Conservation (phyloP, 1,284 basidiomycete species). For the Microbotryum lychnidis-dioicae region DNA sequence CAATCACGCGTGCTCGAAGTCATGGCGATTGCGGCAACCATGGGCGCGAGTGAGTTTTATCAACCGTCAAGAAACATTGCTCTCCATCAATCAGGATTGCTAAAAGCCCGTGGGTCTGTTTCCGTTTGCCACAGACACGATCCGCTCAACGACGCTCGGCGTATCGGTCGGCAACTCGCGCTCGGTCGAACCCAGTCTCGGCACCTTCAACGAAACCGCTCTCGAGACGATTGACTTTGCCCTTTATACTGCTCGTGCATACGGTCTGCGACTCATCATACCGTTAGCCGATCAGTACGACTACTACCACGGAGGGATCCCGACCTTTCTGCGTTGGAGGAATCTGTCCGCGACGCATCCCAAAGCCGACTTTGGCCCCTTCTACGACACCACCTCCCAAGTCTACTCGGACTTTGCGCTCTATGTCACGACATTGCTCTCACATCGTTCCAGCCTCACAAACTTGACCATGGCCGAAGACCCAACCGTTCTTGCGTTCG, state of each 20-base stretch:
- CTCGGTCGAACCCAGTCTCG: conserved; percentile 38
- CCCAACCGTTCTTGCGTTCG: conserved; percentile 36
- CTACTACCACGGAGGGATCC: conserved; percentile 34
- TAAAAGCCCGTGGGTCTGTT: neutral
- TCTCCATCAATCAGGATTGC: neutral
- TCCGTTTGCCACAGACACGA: conserved; percentile 23
- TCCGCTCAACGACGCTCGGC: conserved; percentile 41
- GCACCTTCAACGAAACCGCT: conserved; percentile 36
- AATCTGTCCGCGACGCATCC: conserved; percentile 18
- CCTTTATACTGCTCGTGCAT: conserved; percentile 14
- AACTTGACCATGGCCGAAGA: conserved; percentile 22
- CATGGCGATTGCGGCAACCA: conserved; percentile 37
- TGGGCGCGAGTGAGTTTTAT: conserved; percentile 37
- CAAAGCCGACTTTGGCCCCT: conserved; percentile 18
- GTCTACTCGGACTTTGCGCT: conserved; percentile 26
- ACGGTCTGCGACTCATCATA: conserved; percentile 40
- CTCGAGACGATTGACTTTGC: conserved; percentile 40
- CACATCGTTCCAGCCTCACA: conserved; percentile 25
- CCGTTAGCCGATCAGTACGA: conserved; percentile 40
- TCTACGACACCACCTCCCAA: conserved; percentile 14
- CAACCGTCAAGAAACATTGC: neutral
- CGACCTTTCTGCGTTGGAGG: conserved; percentile 33
- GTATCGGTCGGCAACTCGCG: conserved; percentile 39
- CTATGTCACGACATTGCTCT: conserved; percentile 26
- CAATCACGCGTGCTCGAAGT: conserved; percentile 36